phyloP scores from a whole-genome alignment of 768 basidiomycete species.

The Tephrocybe sp. region DNA sequence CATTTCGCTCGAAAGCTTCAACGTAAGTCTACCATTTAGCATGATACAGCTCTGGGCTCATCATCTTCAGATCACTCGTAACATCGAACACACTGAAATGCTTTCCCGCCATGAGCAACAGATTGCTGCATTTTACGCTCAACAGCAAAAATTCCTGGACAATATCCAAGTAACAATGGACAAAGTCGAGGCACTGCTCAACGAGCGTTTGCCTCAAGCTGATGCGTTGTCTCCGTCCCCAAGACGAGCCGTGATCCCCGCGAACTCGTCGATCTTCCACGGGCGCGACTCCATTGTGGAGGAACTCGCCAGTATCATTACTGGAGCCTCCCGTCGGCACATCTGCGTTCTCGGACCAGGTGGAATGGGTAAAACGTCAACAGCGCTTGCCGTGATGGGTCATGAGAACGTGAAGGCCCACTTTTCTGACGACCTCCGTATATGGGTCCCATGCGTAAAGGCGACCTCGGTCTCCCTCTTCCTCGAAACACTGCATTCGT shows the following conservation, averaged over 20 bases:
- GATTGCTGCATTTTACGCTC: constrained; percentile 5
- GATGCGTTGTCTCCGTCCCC: background rate
- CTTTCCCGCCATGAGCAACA: constrained; percentile 5
- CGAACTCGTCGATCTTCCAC: constrained; percentile 17
- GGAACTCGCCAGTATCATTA: constrained; percentile 16
- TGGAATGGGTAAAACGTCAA: too few relatives aligned
- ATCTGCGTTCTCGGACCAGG: constrained; percentile 29
- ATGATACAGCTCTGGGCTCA: background rate
- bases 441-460: too few relatives aligned
- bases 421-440: constrained; percentile 20
- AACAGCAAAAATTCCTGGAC: background rate
- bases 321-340: background rate
- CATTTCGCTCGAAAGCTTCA: constrained; percentile 4
- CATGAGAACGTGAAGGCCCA: constrained; percentile 17
- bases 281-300: too few relatives aligned
- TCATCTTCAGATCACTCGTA: constrained; percentile 1
- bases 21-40: background rate
- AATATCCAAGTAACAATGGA: constrained; percentile 3
- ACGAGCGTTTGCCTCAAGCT: background rate
- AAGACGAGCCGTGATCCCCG: constrained; percentile 1
- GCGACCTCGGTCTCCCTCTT: background rate
- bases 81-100: background rate
- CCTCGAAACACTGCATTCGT: background rate
- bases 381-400: constrained; percentile 33
- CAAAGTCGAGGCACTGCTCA: constrained; percentile 2